Conservation (phyloP, 371 early-diverging fungal species). For the Mortierella sp. region DNA sequence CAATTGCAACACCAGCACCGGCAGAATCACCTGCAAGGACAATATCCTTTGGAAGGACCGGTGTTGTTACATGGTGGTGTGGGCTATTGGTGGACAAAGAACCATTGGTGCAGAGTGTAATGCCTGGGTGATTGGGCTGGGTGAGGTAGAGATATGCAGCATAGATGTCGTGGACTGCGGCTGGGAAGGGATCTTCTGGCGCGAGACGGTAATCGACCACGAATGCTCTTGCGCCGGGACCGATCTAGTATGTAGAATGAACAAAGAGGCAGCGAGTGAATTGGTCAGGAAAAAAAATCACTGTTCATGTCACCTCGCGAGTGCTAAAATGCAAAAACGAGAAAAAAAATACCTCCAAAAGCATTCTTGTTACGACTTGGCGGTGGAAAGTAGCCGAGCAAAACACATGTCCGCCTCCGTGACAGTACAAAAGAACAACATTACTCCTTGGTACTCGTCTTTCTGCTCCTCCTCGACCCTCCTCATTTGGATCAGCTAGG, state of each 20-base stretch:
- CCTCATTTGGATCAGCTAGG: conserved; percentile 26
- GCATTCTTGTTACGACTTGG: conserved; percentile 42
- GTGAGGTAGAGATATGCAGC: conserved; percentile 76
- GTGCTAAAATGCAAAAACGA: not conserved
- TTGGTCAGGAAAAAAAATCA: not conserved
- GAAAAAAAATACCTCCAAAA: conserved; percentile 27
- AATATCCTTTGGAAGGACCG: conserved; percentile 58
- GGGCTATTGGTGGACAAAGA: not conserved
- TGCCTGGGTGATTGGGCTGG: conserved; percentile 64
- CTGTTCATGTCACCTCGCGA: not conserved
- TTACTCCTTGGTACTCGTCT: conserved; percentile 22
- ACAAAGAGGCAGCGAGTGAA: not conserved
- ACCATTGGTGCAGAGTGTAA: conserved; percentile 9
- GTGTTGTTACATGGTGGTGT: conserved; percentile 4
- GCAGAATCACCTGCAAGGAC: conserved; percentile 74
- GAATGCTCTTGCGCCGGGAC: conserved; percentile 60
- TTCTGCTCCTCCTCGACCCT: not conserved
- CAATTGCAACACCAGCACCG: conserved; percentile 69
- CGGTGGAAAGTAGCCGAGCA: conserved; percentile 50
- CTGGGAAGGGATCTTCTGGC: conserved; percentile 89
- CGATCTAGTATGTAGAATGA: conserved; percentile 15
- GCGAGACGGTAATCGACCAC: conserved; percentile 77
- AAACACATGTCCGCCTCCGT: conserved; percentile 52
- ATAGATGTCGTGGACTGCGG: conserved; percentile 84
- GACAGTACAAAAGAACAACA: conserved; percentile 39